Percentiles rank a stretch among this genome's conserved stretches.
Conservation (phyloP, 495 filamentous ascomycete species). For the Pseudotulostoma volvatum region DNA sequence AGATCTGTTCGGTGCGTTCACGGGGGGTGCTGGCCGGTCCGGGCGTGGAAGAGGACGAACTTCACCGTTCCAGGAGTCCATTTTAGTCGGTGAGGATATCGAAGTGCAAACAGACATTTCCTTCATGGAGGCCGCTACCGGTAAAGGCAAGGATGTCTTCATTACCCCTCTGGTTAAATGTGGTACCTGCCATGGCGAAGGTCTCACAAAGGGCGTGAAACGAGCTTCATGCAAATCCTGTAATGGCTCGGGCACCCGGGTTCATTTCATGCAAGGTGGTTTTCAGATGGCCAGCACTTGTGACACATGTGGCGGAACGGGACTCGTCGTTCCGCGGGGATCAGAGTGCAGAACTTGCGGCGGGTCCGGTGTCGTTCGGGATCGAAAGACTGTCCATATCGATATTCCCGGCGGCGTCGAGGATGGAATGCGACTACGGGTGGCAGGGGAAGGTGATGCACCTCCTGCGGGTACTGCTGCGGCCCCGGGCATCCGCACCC, state of each 20-base stretch:
- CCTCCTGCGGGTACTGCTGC: conserved; percentile 51
- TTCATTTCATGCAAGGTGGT: conserved; percentile 77
- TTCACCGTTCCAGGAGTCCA: conserved; percentile 54
- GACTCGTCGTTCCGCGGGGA: conserved; percentile 52
- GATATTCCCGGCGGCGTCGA: conserved; percentile 92
- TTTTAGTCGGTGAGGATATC: conserved; percentile 79
- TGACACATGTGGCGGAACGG: conserved; percentile 58
- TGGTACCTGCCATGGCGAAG: conserved; percentile 63
- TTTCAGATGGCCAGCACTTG: conserved; percentile 95
- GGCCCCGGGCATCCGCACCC: conserved; percentile 38
- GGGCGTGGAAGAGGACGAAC: conserved; percentile 33
- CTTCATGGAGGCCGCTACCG: conserved; percentile 94
- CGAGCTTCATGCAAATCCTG: conserved; percentile 60
- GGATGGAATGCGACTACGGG: conserved; percentile 78
- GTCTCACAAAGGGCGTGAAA: conserved; percentile 65
- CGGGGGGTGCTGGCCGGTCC: conserved; percentile 42
- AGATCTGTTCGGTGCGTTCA: conserved; percentile 82
- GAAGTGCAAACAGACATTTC: conserved; percentile 82
- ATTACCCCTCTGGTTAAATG: conserved; percentile 66
- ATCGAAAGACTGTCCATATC: conserved; percentile 61
- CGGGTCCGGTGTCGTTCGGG: conserved; percentile 63
- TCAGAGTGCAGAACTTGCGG: conserved; percentile 62
- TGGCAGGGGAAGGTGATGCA: conserved; percentile 72
- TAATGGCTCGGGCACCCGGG: conserved; percentile 68
- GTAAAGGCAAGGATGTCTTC: conserved; percentile 57